Percentiles rank a stretch among this genome's conserved stretches.
Conservation (phyloP, 1,284 basidiomycete genomes). For the Cerioporus squamosus region DNA sequence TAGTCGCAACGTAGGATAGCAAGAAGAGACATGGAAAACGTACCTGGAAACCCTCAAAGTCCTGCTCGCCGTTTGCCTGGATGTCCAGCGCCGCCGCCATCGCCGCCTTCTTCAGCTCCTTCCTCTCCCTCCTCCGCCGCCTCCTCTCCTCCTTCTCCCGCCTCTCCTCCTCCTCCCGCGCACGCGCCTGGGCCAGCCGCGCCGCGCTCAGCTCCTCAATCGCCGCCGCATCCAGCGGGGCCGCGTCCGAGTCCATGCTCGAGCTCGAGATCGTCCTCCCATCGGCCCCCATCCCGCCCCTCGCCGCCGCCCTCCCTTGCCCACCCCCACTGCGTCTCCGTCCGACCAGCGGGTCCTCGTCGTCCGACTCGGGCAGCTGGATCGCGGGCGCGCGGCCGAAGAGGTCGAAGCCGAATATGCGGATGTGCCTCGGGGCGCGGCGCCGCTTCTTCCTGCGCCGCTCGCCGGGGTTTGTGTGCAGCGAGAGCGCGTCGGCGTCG, state of each 20-base stretch:
- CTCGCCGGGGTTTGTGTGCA: slow-evolving; percentile 65
- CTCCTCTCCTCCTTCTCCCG: slow-evolving; percentile 52
- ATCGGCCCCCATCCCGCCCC: slow-evolving; percentile 7
- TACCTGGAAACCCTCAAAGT: slow-evolving; percentile 67
- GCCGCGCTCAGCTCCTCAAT: slow-evolving; percentile 53
- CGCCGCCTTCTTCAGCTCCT: slow-evolving; percentile 46
- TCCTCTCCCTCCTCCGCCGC: slow-evolving; percentile 47
- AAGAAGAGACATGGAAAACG: slow-evolving; percentile 25
- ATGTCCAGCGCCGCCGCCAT: slow-evolving; percentile 46
- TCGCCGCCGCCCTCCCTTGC: slow-evolving; percentile 9
- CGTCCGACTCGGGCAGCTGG: slow-evolving; percentile 58
- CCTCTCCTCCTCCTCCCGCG: slow-evolving; percentile 44
- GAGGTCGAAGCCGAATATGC: slow-evolving; percentile 64
- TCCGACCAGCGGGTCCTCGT: slow-evolving; percentile 33
- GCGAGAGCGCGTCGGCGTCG: slow-evolving; percentile 64
- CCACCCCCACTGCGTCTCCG: neutral
- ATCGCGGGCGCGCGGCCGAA: slow-evolving; percentile 63
- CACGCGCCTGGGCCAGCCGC: slow-evolving; percentile 40
- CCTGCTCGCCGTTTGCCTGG: slow-evolving; percentile 29
- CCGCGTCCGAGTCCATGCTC: slow-evolving; percentile 69
- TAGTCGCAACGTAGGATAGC: neutral
- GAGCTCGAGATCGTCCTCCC: slow-evolving; percentile 37
- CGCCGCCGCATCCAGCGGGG: slow-evolving; percentile 57
- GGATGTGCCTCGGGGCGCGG: slow-evolving; percentile 44
- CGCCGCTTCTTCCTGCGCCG: slow-evolving; percentile 38